A percentile compares a stretch with the other conserved stretches of the same genome.
Conservation (phyloP, 805 yeast species). For the Saccharomycopsis lassenensis region DNA sequence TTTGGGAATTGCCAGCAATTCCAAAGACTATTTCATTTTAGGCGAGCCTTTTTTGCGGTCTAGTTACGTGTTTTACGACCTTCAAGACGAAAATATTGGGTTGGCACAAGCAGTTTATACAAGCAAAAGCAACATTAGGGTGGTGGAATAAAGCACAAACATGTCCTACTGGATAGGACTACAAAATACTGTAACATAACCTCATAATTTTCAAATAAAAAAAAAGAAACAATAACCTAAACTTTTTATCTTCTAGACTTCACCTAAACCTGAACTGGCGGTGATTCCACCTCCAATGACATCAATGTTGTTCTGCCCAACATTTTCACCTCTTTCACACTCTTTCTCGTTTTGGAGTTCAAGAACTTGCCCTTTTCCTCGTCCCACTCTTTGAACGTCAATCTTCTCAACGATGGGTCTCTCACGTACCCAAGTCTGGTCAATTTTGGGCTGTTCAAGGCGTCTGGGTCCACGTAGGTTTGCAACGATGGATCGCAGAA, state of each 20-base stretch:
- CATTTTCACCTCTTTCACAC: conserved; percentile 10
- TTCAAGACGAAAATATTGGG: conserved; percentile 46
- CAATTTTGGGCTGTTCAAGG: conserved; percentile 29
- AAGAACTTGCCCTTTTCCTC: conserved; percentile 36
- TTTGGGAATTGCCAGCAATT: conserved; percentile 5
- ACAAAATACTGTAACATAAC: too few species aligned
- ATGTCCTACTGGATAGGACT: too few species aligned
- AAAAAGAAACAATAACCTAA: too few species aligned
- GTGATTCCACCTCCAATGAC: conserved; percentile 6
- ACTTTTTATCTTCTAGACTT: too few species aligned
- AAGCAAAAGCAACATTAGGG: conserved; percentile 20
- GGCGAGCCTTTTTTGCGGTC: conserved; percentile 49
- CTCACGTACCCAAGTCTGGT: conserved; percentile 25
- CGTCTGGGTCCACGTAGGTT: conserved; percentile 33
- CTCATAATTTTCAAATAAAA: too few species aligned
- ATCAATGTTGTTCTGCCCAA: conserved; percentile 17
- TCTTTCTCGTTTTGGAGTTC: conserved; percentile 22
- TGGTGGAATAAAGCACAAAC: conserved; percentile 16
- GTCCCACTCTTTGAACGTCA: conserved; percentile 34
- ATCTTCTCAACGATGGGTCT: conserved; percentile 26
- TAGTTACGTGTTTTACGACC: conserved; percentile 55
- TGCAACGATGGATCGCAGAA: conserved; percentile 30
- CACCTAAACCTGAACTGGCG: too few species aligned
- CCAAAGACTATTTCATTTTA: conserved; percentile 25
- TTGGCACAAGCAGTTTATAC: conserved; percentile 36